Base-by-base conservation (phyloP, 306 rosid genomes). In the Glycine tomentella region DNA sequence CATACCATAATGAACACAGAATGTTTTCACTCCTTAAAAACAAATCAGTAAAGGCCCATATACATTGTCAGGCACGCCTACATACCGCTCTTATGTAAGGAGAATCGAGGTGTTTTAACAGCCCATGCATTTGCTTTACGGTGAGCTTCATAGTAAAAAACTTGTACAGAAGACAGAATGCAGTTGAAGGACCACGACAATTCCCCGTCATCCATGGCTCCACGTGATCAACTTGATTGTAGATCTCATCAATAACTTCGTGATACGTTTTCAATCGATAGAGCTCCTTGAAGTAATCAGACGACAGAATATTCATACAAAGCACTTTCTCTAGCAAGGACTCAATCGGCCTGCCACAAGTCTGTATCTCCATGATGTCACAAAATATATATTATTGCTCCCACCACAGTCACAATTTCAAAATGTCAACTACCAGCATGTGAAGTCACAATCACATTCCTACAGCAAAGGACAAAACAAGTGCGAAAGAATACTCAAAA, bases 171-270 rank as follows among this genome's bases (percentile, higher is more conserved):
- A 95, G 95, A 82, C 99, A 95, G 83, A 93, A 89, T 2, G 96
- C 92, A 16, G 99, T 91, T 1, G 99, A 95, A 76, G 99, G 99
- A 49, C 99, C 99, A 0, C 99, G 92, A 51, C 99, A 95, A 72
- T 95, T 95, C 36, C 99, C 99, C 0, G 99, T 95, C 99, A 95
- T 95, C 99, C 99, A 95, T 5, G 99, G 99, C 83, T 95, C 98
- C 14, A 95, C 97, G 0, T 95, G 99, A 82, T 95, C 99, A 34
- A 95, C 99, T 87, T 95, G 99, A 82, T 95, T 95, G 87, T 93
- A 93, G 80, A 95, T 93, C 83, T 95, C 99, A 67, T 95, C 98
- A 40, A 95, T 85, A 46, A 93, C 99, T 81, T 95, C 99, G 33
- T 93, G 99, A 69, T 91, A 95, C 0, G 99, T 95, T 83, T 95